Evolutionary conservation across 208 protist genomes (phyloP).

Genomic region (Strigomonas galati): DNA sequence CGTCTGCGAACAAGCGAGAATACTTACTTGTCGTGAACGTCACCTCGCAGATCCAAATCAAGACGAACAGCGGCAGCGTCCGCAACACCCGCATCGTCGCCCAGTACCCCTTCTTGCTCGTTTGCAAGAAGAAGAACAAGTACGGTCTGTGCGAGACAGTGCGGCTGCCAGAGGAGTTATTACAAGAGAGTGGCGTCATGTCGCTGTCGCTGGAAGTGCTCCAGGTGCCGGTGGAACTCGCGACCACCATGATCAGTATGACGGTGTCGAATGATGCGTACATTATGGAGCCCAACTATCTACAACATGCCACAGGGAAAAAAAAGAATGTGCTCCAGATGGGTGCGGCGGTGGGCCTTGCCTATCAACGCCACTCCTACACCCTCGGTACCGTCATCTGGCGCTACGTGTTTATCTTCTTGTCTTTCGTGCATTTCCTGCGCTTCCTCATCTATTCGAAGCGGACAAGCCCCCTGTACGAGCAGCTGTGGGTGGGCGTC

Average conservation of each 20-base stretch:
- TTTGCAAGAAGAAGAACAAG: constrained; percentile 20
- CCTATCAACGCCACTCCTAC: constrained; percentile 60
- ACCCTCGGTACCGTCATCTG: constrained; percentile 45
- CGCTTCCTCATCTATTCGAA: constrained; percentile 64
- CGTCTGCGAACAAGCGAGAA: not conserved
- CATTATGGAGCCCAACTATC: too few species aligned
- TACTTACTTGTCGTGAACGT: not conserved
- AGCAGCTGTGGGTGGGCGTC: constrained; percentile 68
- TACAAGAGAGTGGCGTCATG: not conserved
- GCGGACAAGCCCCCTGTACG: constrained; percentile 68
- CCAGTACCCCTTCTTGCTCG: constrained; percentile 14
- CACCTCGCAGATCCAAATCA: not conserved
- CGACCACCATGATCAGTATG: not conserved
- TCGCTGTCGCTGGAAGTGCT: not conserved
- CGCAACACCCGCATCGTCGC: constrained; percentile 5
- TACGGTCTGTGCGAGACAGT: not conserved
- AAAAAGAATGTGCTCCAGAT: constrained; percentile 12
- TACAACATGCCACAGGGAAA: too few species aligned
- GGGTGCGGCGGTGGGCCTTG: constrained; percentile 27
- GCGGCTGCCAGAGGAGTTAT: constrained; percentile 4
- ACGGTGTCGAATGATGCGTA: not conserved
- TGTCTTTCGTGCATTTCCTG: constrained; percentile 59
- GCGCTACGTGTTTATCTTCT: constrained; percentile 65
- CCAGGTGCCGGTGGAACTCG: not conserved
- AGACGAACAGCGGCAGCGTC: not conserved